Conservation (phyloP, 768 basidiomycete species). For the Phanerochaete carnosa region DNA sequence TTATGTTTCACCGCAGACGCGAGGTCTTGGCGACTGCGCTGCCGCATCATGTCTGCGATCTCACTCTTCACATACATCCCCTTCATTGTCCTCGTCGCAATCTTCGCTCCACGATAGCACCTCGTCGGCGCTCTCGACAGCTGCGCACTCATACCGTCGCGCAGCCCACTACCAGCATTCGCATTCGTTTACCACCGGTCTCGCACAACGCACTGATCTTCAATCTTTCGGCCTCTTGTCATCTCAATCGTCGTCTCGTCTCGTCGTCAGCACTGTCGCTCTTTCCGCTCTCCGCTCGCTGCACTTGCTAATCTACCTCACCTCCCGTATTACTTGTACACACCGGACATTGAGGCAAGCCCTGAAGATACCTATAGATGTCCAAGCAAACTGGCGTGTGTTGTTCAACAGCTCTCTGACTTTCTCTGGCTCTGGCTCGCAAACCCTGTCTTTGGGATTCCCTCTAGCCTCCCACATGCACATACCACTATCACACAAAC, state of each 20-base stretch:
- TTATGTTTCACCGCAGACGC: slow-evolving; percentile 48
- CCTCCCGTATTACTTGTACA: neutral
- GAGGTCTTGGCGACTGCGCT: slow-evolving; percentile 68
- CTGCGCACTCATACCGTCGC: neutral
- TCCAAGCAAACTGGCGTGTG: neutral
- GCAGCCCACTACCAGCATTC: neutral
- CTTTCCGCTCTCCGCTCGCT: slow-evolving; percentile 2
- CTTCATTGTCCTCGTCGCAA: slow-evolving; percentile 69
- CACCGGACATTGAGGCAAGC: slow-evolving; percentile 10
- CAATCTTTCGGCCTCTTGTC: neutral
- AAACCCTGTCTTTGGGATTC: neutral
- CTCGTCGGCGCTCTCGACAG: neutral
- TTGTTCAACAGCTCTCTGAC: slow-evolving; percentile 5
- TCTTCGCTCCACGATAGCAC: slow-evolving; percentile 42
- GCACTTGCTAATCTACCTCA: neutral
- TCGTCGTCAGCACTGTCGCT: neutral
- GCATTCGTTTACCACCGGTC: neutral
- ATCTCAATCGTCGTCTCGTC: neutral
- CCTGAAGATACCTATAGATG: slow-evolving; percentile 13
- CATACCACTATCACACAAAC: neutral
- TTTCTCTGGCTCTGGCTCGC: neutral
- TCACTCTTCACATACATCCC: slow-evolving; percentile 76
- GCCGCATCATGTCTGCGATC: slow-evolving; percentile 66
- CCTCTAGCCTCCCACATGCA: neutral
- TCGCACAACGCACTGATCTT: neutral